A percentile compares a stretch with the other conserved stretches of the same genome.
Evolutionary conservation across 805 yeast species (phyloP).

Genomic region (Nakazawaea laoshanensis): DNA sequence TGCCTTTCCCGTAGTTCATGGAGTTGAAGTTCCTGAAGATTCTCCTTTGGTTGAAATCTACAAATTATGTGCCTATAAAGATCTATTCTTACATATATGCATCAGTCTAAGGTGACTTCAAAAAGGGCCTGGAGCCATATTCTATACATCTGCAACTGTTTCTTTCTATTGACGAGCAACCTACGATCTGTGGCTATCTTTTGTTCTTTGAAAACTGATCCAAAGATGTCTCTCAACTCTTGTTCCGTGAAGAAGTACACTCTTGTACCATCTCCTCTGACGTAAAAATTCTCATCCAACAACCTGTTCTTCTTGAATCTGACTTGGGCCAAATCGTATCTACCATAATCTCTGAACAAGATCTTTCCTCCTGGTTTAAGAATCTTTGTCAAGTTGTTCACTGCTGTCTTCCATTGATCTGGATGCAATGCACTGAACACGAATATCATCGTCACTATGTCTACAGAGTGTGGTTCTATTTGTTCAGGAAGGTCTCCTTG

Average conservation of each 20-base stretch:
- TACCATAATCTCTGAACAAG: conserved; percentile 87
- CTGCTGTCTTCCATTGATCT: conserved; percentile 80
- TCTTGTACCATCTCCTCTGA: conserved; percentile 96
- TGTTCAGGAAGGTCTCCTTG: conserved; percentile 75
- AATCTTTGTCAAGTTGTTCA: conserved; percentile 56
- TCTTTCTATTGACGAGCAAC: conserved; percentile 83
- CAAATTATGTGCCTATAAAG: conserved; percentile 38
- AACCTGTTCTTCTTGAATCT: conserved; percentile 84
- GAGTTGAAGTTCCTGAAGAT: conserved; percentile 38
- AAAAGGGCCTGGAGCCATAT: conserved; percentile 96
- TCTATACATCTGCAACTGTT: conserved; percentile 90
- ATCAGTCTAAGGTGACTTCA: conserved; percentile 32
- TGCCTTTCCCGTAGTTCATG: conserved; percentile 44
- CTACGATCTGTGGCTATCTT: conserved; percentile 87
- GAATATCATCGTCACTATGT: conserved; percentile 90
- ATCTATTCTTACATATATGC: conserved; percentile 57
- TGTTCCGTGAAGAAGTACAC: conserved; percentile 97
- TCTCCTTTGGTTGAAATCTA: conserved; percentile 39
- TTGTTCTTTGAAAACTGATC: conserved; percentile 53
- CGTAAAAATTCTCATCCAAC: conserved; percentile 87
- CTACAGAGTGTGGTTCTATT: conserved; percentile 73
- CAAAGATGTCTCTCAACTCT: conserved; percentile 71
- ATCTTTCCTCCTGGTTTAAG: conserved; percentile 92
- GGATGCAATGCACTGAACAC: conserved; percentile 92
- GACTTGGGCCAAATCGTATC: conserved; percentile 93